Evolutionary conservation across 805 yeast species (phyloP), one percentile per base, ranked within the genome.

Genomic region (Myxozyma geophila): DNA sequence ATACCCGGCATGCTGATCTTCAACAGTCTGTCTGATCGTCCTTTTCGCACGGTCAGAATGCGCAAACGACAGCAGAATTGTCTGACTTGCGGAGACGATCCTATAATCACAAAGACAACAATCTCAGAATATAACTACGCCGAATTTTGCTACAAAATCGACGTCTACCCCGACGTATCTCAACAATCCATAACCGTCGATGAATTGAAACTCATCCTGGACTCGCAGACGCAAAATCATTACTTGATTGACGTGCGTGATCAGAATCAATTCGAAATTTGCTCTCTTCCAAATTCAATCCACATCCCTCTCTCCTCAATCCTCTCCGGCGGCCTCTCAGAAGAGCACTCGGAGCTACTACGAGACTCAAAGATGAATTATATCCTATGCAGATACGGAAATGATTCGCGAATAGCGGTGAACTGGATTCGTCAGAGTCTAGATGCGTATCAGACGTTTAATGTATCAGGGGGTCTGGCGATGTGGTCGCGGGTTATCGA

Each of bases 361-460:
- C 35, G 10, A 23, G 40, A 35, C 40, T 50, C 15, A 43, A 17
- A 28, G 35, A 49, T 50, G 4, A 19, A 68, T 0, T 82, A 80
- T 60, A 88, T 91, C 0, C 79, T 93, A 19, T 95, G 99, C 75
- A 81, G 98, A 39, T 86, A 81, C 72, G 99, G 99, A 9, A 92
- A 90, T 74, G 98, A 95, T 73, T 92, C 98, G 0, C 92, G 89
- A 71, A 74, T 85, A 17, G 96, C 97, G 0, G 86, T 89, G 0
- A 75, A 80, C 60, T 76, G 80, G 50, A 74, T 92, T 52, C 78
- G 81, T 55, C 83, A 83, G 28, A 79, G 80, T 1, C 13, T 53
- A 33, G 78, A 83, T 51, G 84, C 85, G 0, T 75, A 84, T 0
- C 74, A 82, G 19, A 90, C 85, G 0, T 81, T 76, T 57, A 97